phyloP scores from a whole-genome alignment of 2,329 filamentous ascomycete genomes.

The Sporothrix phasma region DNA sequence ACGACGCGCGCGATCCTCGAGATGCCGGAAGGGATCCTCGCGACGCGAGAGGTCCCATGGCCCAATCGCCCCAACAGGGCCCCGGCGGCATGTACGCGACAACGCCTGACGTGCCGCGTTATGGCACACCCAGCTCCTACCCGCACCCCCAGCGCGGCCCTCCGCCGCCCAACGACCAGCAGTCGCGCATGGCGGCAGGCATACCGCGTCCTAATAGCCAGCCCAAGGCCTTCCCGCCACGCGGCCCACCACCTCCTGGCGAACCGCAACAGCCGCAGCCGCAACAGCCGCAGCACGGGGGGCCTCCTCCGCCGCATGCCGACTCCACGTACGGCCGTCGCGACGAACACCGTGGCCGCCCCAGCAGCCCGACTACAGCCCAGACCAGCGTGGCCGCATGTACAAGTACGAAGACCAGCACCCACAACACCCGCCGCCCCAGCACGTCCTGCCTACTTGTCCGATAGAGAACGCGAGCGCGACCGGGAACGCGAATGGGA shows the following conservation, averaged over 20 bases:
- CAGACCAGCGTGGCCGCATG: constrained; percentile 36
- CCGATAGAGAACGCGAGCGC: constrained; percentile 15
- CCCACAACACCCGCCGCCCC: constrained; percentile 29
- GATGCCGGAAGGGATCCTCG: constrained; percentile 33
- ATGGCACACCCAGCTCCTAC: constrained; percentile 49
- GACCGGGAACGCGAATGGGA: constrained; percentile 21
- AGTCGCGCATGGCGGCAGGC: constrained; percentile 27
- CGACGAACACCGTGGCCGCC: constrained; percentile 34
- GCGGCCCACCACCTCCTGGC: constrained; percentile 27
- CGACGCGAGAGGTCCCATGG: constrained; percentile 33
- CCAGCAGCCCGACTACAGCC: constrained; percentile 41
- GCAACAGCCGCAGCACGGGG: constrained; percentile 20
- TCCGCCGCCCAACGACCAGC: constrained; percentile 37
- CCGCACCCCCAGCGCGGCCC: constrained; percentile 37
- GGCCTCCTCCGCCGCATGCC: constrained; percentile 12
- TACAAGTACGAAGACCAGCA: constrained; percentile 41
- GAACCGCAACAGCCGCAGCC: constrained; percentile 22
- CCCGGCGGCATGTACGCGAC: constrained; percentile 36
- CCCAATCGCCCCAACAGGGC: constrained; percentile 24
- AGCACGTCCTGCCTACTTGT: constrained; percentile 16
- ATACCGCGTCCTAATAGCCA: constrained; percentile 42
- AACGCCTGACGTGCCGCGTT: constrained; percentile 47
- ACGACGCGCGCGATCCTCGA: constrained; percentile 31
- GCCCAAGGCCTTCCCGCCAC: constrained; percentile 39
- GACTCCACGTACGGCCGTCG: constrained; percentile 35